Evolutionary conservation across 257 asterid species (phyloP).

Genomic region (Przewalskia tangutica): DNA sequence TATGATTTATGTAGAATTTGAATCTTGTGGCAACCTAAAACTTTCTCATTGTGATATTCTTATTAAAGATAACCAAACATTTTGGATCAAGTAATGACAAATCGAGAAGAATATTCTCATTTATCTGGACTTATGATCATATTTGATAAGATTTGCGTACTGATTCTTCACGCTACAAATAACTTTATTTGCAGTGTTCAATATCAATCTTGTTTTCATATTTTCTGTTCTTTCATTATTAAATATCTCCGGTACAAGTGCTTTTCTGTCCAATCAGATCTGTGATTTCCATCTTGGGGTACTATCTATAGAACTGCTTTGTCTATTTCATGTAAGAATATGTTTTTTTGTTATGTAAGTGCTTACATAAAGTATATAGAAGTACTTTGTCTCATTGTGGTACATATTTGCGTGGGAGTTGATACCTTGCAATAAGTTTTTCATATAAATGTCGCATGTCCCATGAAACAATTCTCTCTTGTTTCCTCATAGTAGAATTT

Average conservation of each 20-base stretch:
- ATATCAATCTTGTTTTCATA: not conserved
- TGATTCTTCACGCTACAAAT: not conserved
- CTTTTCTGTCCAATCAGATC: conserved; percentile 1
- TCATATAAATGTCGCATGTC: not conserved
- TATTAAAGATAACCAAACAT: not conserved
- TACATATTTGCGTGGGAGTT: not conserved
- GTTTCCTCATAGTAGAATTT: not conserved
- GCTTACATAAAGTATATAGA: not conserved
- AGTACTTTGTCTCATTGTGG: not conserved
- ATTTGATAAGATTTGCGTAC: not conserved
- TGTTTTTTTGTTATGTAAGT: not conserved
- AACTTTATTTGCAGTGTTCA: not conserved
- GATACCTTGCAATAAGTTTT: not conserved
- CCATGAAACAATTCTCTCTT: not conserved
- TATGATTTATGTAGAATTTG: not conserved
- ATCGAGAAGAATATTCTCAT: not conserved
- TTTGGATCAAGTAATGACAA: not conserved
- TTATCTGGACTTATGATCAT: not conserved
- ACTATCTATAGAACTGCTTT: not conserved
- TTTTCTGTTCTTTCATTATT: not conserved
- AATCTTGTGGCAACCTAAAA: not conserved
- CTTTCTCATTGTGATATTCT: not conserved
- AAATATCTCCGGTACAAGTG: not conserved
- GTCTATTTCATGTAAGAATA: not conserved
- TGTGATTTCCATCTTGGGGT: not conserved